A percentile compares a stretch with the other conserved stretches of the same genome.
Evolutionary conservation across 768 basidiomycete genomes (phyloP).

Genomic region (Pulveroboletus sp.): DNA sequence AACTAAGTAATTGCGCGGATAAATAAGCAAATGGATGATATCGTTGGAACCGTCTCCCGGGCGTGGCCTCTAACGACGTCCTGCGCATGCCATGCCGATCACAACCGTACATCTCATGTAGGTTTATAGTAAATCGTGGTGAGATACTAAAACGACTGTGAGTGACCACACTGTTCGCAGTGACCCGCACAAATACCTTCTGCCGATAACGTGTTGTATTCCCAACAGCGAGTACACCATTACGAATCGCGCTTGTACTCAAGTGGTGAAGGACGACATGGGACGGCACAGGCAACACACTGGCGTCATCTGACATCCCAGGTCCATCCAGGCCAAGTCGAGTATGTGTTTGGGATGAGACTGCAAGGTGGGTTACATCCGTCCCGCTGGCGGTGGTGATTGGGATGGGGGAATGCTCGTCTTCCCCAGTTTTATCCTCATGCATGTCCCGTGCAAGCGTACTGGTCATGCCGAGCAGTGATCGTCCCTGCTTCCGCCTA

Average conservation of each 20-base stretch:
- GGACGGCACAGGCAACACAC: slow-evolving; percentile 86
- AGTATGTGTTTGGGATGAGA: slow-evolving; percentile 20
- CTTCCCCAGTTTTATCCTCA: slow-evolving; percentile 19
- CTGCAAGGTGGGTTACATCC: slow-evolving; percentile 32
- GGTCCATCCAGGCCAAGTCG: slow-evolving; percentile 34
- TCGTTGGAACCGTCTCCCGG: slow-evolving; percentile 7
- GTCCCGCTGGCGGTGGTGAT: slow-evolving; percentile 38
- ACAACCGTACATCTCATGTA: slow-evolving; percentile 32
- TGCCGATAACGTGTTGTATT: slow-evolving; percentile 87
- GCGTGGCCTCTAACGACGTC: slow-evolving; percentile 22
- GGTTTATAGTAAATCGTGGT: slow-evolving; percentile 84
- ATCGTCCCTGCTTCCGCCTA: slow-evolving; percentile 29
- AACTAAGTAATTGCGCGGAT: slow-evolving; percentile 21
- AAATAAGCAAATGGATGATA: slow-evolving; percentile 23
- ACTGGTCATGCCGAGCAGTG: slow-evolving; percentile 33
- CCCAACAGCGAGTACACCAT: slow-evolving; percentile 88
- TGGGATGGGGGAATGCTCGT: slow-evolving; percentile 27
- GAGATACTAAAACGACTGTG: slow-evolving; percentile 54
- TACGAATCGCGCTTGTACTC: slow-evolving; percentile 91
- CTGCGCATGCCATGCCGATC: slow-evolving; percentile 19
- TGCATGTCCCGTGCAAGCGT: slow-evolving; percentile 27
- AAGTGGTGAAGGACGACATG: slow-evolving; percentile 94
- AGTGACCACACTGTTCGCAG: slow-evolving; percentile 8
- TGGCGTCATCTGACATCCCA: slow-evolving; percentile 77
- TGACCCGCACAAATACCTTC: slow-evolving; percentile 53